phyloP scores from a whole-genome alignment of 345 rosid genomes.

The Passiflora organensis region DNA sequence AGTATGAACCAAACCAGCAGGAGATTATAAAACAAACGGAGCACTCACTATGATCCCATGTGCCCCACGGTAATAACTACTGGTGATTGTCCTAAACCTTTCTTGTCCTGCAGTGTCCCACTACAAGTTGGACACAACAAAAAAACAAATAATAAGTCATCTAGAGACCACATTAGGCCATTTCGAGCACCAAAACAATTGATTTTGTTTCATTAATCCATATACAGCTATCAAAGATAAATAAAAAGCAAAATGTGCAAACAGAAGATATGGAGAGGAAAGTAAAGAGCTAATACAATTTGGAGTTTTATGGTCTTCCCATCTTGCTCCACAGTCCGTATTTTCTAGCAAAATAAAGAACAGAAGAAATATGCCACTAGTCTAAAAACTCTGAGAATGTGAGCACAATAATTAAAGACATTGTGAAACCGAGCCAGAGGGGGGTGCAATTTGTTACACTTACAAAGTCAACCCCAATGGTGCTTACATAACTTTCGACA shows the following conservation, averaged over 20 bases:
- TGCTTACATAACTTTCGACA: slow-evolving; percentile 68
- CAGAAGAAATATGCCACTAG: no score
- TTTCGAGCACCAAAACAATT: no score
- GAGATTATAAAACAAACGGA: no score
- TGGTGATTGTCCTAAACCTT: slow-evolving; percentile 84
- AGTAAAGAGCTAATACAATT: no score
- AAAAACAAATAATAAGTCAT: background rate
- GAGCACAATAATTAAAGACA: background rate
- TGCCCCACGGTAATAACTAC: slow-evolving; percentile 92
- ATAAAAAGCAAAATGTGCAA: no score
- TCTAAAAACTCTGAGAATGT: background rate
- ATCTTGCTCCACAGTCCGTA: slow-evolving; percentile 86
- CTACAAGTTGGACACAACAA: slow-evolving; percentile 25
- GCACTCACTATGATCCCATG: slow-evolving; percentile 88
- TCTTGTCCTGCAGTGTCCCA: slow-evolving; percentile 97
- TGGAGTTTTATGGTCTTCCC: slow-evolving; percentile 79
- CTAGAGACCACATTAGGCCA: no score
- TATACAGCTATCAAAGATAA: no score
- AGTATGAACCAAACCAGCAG: no score
- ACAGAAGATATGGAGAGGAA: no score
- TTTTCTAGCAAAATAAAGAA: slow-evolving; percentile 52
- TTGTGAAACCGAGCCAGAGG: no score
- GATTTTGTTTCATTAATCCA: no score
- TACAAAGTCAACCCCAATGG: slow-evolving; percentile 74
- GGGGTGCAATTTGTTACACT: no score